A percentile compares a stretch with the other conserved stretches of the same genome.
Conservation (phyloP, 805 yeast genomes). For the Debaryomyces maramus region DNA sequence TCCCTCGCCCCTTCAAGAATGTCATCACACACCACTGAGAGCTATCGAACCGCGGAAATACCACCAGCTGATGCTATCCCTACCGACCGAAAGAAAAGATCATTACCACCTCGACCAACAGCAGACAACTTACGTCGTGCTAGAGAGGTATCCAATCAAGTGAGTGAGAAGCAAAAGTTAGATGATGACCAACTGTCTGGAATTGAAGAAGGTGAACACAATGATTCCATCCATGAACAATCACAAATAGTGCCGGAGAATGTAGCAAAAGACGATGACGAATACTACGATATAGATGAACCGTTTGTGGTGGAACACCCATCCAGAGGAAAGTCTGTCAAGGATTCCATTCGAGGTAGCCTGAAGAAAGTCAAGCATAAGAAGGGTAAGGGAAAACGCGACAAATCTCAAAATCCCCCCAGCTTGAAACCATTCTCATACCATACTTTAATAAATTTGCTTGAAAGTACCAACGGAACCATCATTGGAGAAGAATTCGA, state of each 20-base stretch:
- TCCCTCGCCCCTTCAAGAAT: not conserved
- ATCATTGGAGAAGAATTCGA: slow-evolving; percentile 71
- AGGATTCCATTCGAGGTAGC: slow-evolving; percentile 23
- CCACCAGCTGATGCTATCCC: not conserved
- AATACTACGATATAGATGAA: slow-evolving; percentile 39
- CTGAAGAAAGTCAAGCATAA: slow-evolving; percentile 21
- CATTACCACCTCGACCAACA: slow-evolving; percentile 29
- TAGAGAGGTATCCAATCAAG: slow-evolving; percentile 21
- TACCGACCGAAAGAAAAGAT: not conserved
- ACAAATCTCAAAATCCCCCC: slow-evolving; percentile 7
- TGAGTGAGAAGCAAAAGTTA: slow-evolving; percentile 4
- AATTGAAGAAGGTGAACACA: not conserved
- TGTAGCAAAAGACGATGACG: slow-evolving; percentile 20
- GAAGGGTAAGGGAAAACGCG: slow-evolving; percentile 12
- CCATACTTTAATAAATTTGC: slow-evolving; percentile 48
- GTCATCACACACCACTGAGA: not conserved
- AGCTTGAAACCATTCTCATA: slow-evolving; percentile 39
- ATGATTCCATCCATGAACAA: slow-evolving; percentile 5
- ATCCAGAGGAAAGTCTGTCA: slow-evolving; percentile 34
- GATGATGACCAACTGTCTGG: not conserved
- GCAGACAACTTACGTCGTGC: slow-evolving; percentile 23
- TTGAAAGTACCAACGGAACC: slow-evolving; percentile 61
- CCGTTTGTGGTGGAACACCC: slow-evolving; percentile 34
- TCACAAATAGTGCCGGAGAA: too few species aligned
- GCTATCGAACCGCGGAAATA: not conserved